Conservation (phyloP, 1,139 yeast species). For the Debaryomyces sp. region DNA sequence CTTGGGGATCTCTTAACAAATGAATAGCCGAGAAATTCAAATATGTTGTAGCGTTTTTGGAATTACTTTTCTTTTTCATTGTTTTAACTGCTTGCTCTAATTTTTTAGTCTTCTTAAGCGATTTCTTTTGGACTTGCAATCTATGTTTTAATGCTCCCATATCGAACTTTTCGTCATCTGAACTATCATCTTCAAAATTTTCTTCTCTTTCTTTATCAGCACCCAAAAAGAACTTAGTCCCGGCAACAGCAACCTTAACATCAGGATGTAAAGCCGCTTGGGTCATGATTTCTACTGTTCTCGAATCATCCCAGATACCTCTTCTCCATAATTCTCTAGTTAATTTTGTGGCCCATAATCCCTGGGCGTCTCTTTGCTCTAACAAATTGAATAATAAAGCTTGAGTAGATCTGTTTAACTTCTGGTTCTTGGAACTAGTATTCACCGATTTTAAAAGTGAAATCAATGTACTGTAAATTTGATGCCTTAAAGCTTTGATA, state of each 20-base stretch:
- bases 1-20: constrained; percentile 93
- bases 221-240: constrained; percentile 87
- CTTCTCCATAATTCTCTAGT: constrained; percentile 97
- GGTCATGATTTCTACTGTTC: constrained; percentile 96
- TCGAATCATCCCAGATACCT: constrained; percentile 96
- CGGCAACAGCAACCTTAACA: constrained; percentile 85
- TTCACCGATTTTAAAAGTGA: constrained; percentile 80
- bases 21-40: constrained; percentile 94
- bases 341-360: constrained; percentile 94
- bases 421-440: constrained; percentile 83
- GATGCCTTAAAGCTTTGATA: constrained; percentile 80
- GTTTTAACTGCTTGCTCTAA: constrained; percentile 71
- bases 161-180: constrained; percentile 74
- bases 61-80: constrained; percentile 58
- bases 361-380: constrained; percentile 77
- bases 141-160: constrained; percentile 73
- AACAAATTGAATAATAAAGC: constrained; percentile 85
- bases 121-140: constrained; percentile 80
- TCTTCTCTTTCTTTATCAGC: constrained; percentile 96
- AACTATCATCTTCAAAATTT: constrained; percentile 67
- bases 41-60: constrained; percentile 64
- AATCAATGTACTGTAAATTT: constrained; percentile 77
- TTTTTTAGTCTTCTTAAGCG: constrained; percentile 77
- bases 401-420: constrained; percentile 85
- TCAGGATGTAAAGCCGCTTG: constrained; percentile 91